Base-by-base conservation (phyloP, 306 rosid genomes). In the Trifolium fragiferum region DNA sequence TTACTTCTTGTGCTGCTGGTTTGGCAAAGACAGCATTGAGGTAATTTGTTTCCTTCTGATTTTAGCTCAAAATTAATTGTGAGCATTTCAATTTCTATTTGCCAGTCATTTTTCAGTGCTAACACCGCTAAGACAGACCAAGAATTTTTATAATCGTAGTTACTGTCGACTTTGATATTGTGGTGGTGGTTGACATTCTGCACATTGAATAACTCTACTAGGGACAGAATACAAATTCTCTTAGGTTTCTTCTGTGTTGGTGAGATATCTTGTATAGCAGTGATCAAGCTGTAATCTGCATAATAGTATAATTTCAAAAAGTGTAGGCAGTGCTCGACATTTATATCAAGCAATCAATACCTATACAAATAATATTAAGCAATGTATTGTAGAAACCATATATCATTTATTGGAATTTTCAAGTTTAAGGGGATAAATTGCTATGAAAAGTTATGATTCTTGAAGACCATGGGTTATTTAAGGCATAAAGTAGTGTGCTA, bases 1-100 rank as follows among this genome's bases (percentile, higher is more conserved):
- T 72, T 94, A 87, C 86, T 84, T 83, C 70, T 85, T 92, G 88
- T 94, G 96, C 87, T 90, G 89, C 87, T 94, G 97, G 99, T 92
- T 84, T 66, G 99, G 99, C 76, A 94, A 90, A 83, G 93, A 89
- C 62, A 94, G 98, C 82, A 65, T 78, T 55, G 90, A 90, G 96
- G 99, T 94, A 85, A 87, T 79, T 70, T 57, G 59, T 44, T 53
- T 74, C 55, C 4, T 80, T 66, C 72, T 74, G 16, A 76, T 76
- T 67, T 73, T 65, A 75, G 80, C 70, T 69, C 41, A 38, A 76
- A 62, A 70, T 83, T 49, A 66, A 35, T 32, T 47, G 50, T 19
- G 33, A 41, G 62, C 53, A 41, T 67, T 70, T 13, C 4, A 70
- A 64, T 38, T 47, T 66, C 68, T 18, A 11, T 50, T 16, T 71